Evolutionary conservation across 2,329 filamentous ascomycete species (phyloP).

Genomic region (Geosmithia putterillii): DNA sequence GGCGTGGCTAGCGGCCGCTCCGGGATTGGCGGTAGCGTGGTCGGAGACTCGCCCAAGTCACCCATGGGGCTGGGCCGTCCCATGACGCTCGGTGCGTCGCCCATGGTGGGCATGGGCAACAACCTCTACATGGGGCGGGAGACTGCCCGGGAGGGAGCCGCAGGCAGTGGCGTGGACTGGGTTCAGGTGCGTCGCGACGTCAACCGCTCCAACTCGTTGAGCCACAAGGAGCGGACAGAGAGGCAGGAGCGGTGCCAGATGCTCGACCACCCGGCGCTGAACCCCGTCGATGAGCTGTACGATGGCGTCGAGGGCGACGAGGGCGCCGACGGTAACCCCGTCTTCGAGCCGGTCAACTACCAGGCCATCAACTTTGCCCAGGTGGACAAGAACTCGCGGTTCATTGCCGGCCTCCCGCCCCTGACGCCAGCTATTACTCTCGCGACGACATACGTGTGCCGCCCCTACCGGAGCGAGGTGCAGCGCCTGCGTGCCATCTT

Average conservation of each 20-base stretch:
- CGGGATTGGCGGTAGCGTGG: constrained; percentile 53
- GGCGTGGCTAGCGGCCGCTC: constrained; percentile 81
- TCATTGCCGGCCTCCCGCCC: constrained; percentile 71
- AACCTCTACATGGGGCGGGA: constrained; percentile 27
- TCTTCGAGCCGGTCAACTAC: constrained; percentile 76
- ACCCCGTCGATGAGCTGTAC: constrained; percentile 80
- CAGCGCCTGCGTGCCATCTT: constrained; percentile 91
- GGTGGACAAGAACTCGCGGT: constrained; percentile 92
- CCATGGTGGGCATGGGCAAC: constrained; percentile 19
- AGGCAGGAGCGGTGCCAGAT: constrained; percentile 83
- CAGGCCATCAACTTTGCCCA: constrained; percentile 65
- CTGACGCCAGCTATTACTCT: constrained; percentile 72
- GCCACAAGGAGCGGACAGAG: constrained; percentile 76
- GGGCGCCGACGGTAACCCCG: constrained; percentile 68
- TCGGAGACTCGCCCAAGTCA: constrained; percentile 28
- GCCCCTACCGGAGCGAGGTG: constrained; percentile 87
- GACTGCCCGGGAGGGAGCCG: constrained; percentile 57
- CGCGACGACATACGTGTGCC: constrained; percentile 83
- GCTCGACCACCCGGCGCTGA: constrained; percentile 81
- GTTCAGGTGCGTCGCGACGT: constrained; percentile 95
- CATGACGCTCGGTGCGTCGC: constrained; percentile 24
- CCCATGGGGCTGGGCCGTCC: constrained; percentile 30
- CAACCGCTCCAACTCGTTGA: constrained; percentile 87
- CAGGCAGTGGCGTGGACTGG: constrained; percentile 63
- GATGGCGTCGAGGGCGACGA: constrained; percentile 84